Base-by-base conservation (phyloP, 2,329 filamentous ascomycete species). In the Verticillium isaacii region DNA sequence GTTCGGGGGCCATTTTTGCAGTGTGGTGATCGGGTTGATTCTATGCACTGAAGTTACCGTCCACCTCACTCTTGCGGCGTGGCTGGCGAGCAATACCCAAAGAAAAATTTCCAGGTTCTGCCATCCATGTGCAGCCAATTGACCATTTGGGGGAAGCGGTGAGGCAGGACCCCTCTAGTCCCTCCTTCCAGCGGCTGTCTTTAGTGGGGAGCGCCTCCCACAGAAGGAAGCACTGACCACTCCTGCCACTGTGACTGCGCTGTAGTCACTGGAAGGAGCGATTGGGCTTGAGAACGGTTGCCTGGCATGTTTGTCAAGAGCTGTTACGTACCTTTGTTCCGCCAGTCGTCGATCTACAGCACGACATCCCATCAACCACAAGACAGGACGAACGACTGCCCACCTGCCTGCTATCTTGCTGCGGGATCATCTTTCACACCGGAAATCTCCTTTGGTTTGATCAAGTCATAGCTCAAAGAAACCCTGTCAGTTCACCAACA, bases 1-100 rank as follows among this genome's bases (percentile, higher is more conserved):
- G 70, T 72, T 79, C 77, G 65, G 77, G 78, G 39, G 79, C 77
- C 80, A 82, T 82, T 70, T 64, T 66, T 58, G 56, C 45, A 56
- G 61, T 62, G 59, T n/a, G 12, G 55, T 37, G 55, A 25, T 36
- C 17, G 32, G 25, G 32, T 34, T 25, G 55, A 36, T 39, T 23
- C 32, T 17, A 19, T 57, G 32, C 29, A 23, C 32, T 57, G 32
- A 57, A 57, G 55, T n/a, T 37, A 23, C 55, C 55, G 17, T 25
- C 55, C 23, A n/a, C 55, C n/a, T 57, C 55, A 17, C 55, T 23
- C 55, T 37, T 52, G 19, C 45, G 45, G 45, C 45, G 45, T 52
- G 45, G 45, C 45, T 52, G 45, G 45, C 45, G 45, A 52, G 9
- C 45, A 52, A 25, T 52, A 52, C 11, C 45, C 45, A 52, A 52